Percentiles rank a stretch among this genome's conserved stretches.
phyloP scores from a whole-genome alignment of 495 filamentous ascomycete species.

The Aspergillus cavernicola region DNA sequence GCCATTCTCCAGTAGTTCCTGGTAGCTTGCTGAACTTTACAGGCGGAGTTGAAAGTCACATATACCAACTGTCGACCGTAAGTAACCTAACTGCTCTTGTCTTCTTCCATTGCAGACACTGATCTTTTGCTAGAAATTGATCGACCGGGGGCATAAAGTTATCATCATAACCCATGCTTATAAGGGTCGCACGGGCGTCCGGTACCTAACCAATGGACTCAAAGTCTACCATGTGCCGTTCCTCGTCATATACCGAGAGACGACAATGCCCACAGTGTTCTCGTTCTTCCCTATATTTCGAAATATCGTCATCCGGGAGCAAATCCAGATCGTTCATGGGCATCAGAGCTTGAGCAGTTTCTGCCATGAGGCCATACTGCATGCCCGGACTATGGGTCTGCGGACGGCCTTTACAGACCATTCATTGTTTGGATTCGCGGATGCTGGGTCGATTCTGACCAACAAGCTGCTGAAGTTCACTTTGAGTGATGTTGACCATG shows the following conservation, averaged over 20 bases:
- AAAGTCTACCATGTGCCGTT: slow-evolving; percentile 98
- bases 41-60: slow-evolving; percentile 95
- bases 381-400: slow-evolving; percentile 93
- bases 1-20: background rate
- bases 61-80: slow-evolving; percentile 88
- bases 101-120: slow-evolving; percentile 9
- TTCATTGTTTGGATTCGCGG: slow-evolving; percentile 95
- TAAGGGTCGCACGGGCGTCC: slow-evolving; percentile 82
- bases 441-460: slow-evolving; percentile 91
- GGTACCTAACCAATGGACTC: slow-evolving; percentile 94
- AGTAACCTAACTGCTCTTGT: slow-evolving; percentile 12
- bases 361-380: slow-evolving; percentile 91
- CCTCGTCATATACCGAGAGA: slow-evolving; percentile 87
- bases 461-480: slow-evolving; percentile 97
- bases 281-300: slow-evolving; percentile 97
- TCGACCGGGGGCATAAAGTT: slow-evolving; percentile 96
- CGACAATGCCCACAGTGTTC: slow-evolving; percentile 96
- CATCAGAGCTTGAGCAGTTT: slow-evolving; percentile 88
- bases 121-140: slow-evolving; percentile 60
- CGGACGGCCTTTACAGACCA: slow-evolving; percentile 97
- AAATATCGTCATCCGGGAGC: slow-evolving; percentile 89
- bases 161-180: slow-evolving; percentile 98
- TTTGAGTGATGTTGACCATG: slow-evolving; percentile 95
- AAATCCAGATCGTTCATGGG: slow-evolving; percentile 95
- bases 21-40: slow-evolving; percentile 15